These are phyloP conservation scores for Trypanosoma caninum DNA, from an alignment of 208 protist genomes.

Conservation along the genomic window DNA sequence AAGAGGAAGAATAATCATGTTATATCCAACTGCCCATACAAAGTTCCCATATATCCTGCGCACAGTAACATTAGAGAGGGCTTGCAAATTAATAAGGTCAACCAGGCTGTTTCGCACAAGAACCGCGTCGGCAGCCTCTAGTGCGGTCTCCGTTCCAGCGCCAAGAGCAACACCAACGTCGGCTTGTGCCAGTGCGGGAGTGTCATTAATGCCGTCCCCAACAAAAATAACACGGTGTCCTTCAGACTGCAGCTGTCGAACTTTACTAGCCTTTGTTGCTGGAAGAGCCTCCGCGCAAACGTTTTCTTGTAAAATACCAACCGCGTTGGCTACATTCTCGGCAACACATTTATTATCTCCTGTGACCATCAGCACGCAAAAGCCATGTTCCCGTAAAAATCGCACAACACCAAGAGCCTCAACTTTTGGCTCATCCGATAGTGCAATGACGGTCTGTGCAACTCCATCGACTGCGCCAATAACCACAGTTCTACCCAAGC, in stretches of 20 bases:
- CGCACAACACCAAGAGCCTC: constrained; percentile 77
- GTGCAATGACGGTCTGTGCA: constrained; percentile 45
- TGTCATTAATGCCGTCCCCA: constrained; percentile 92
- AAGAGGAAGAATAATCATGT: constrained; percentile 80
- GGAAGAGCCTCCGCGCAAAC: constrained; percentile 85
- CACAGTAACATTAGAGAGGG: constrained; percentile 63
- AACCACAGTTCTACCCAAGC: constrained; percentile 57
- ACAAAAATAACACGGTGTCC: constrained; percentile 72
- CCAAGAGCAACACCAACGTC: constrained; percentile 88
- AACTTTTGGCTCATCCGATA: constrained; percentile 84
- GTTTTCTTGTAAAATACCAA: constrained; percentile 66
- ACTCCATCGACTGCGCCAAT: constrained; percentile 71
- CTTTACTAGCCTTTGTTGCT: constrained; percentile 71
- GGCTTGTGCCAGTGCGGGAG: constrained; percentile 78
- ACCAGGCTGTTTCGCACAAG: constrained; percentile 73
- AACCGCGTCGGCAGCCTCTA: constrained; percentile 82
- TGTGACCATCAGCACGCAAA: constrained; percentile 76
- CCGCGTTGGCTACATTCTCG: constrained; percentile 40
- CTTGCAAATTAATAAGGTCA: constrained; percentile 62
- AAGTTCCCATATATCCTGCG: constrained; percentile 87
- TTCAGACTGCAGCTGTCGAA: constrained; percentile 62
- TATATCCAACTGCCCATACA: constrained; percentile 88
- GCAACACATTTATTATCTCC: constrained; percentile 82
- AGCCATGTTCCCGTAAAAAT: constrained; percentile 40
- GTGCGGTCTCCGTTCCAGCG: constrained; percentile 77